Evolutionary conservation across 2,329 filamentous ascomycete species (phyloP), one percentile per base, ranked within the genome.

Genomic region (Calonectria pauciramosa): DNA sequence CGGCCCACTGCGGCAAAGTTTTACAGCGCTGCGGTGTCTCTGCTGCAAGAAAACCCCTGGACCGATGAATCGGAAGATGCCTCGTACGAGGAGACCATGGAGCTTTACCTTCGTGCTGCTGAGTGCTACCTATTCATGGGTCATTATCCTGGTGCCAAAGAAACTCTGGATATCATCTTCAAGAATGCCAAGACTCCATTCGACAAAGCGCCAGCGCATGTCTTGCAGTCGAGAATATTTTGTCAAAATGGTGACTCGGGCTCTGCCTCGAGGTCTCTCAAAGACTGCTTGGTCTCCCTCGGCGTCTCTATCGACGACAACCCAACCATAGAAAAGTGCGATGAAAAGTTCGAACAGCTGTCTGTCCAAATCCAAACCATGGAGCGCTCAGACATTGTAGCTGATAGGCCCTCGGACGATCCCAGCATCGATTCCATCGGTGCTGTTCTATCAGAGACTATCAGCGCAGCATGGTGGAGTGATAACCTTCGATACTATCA

Each of bases 1-100:
- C 90, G 95, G 70, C 92, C 93, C 3, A 97, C 95, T 3, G 95
- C 95, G 0, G 90, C 95, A 10, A 95, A 94, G 83, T 98, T 96
- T 81, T 98, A 95, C 83, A 91, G 90, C 56, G 91, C 92, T 70
- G 96, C 95, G 64, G 89, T 98, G 59, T 89, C 89, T 13, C 89
- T 99, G n/a, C 88, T 99, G 18, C 96, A 98, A 82, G 88, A 93
- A 9, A 87, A 94, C 68, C 93, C 94, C 0, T 99, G 96, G 96
- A 88, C 91, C 52, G 92, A 94, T 36, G 88, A 88, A 9, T 84
- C 86, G 18, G 89, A 91, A 7, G 96, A 98, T 82, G 93, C 94
- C 0, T 94, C 92, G 59, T 98, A 98, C 80, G 93, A 95, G 14
- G 96, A 99, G 85, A 98, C 96, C 0, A 88, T 97, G 75, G 92